Conservation (phyloP, 1,284 basidiomycete genomes). For the Ceratobasidium sp. region DNA sequence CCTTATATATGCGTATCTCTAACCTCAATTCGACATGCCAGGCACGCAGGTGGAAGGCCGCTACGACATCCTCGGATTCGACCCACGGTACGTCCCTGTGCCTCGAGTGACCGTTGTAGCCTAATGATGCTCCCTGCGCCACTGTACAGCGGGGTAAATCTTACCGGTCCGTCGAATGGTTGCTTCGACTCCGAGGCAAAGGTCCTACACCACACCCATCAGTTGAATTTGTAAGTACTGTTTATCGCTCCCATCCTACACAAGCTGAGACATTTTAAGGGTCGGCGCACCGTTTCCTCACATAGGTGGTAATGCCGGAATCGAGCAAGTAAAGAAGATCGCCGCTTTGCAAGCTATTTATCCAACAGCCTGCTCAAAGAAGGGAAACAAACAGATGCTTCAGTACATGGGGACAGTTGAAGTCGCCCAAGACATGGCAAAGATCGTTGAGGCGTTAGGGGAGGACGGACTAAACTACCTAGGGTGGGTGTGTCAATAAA, state of each 20-base stretch:
- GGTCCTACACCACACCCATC: neutral
- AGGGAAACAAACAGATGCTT: constrained; percentile 41
- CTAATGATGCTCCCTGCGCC: neutral
- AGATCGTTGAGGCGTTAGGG: constrained; percentile 43
- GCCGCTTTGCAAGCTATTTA: constrained; percentile 2
- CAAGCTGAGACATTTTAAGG: neutral
- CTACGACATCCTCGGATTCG: neutral
- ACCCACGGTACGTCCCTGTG: neutral
- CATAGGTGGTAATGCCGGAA: neutral
- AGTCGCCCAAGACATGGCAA: constrained; percentile 43
- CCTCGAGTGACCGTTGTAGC: neutral
- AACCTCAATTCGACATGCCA: too few species aligned
- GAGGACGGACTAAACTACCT: constrained; percentile 37
- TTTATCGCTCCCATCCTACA: neutral
- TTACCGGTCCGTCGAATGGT: constrained; percentile 17
- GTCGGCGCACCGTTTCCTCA: constrained; percentile 20
- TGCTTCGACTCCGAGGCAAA: constrained; percentile 23
- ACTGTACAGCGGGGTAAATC: constrained; percentile 18
- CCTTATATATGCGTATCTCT: too few species aligned
- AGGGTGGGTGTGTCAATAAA: constrained; percentile 26
- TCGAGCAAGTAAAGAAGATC: neutral
- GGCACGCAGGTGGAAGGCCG: neutral
- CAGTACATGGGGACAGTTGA: constrained; percentile 41
- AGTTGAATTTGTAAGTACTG: constrained; percentile 1
- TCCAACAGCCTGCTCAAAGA: constrained; percentile 35